These are phyloP conservation scores for Metarhizium robertsii DNA, from an alignment of 2,329 filamentous ascomycete genomes.

Conservation along the genomic window DNA sequence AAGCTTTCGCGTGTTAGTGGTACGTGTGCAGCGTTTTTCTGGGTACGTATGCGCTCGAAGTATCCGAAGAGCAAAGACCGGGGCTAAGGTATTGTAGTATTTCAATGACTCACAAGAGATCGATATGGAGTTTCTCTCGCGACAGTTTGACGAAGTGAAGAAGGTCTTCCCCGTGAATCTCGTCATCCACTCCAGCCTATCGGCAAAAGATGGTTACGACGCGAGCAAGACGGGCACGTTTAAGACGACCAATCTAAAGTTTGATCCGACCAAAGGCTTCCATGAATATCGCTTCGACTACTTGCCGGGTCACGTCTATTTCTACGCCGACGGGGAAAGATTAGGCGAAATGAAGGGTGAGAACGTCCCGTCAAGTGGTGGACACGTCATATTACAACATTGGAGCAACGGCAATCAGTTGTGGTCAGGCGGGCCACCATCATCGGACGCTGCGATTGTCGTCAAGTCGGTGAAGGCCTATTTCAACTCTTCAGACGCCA, in stretches of 20 bases:
- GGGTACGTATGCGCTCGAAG: constrained; percentile 34
- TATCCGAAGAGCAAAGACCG: not conserved
- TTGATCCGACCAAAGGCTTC: constrained; percentile 54
- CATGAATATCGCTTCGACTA: constrained; percentile 80
- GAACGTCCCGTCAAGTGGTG: constrained; percentile 49
- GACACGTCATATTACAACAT: constrained; percentile 63
- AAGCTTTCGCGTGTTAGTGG: constrained; percentile 51
- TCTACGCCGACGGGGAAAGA: constrained; percentile 56
- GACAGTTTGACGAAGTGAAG: constrained; percentile 44
- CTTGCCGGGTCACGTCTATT: constrained; percentile 49
- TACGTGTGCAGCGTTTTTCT: constrained; percentile 74
- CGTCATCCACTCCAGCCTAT: constrained; percentile 60
- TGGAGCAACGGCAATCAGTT: constrained; percentile 66
- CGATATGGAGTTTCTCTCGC: constrained; percentile 70
- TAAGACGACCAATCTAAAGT: constrained; percentile 48
- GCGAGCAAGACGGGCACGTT: constrained; percentile 51
- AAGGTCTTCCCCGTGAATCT: constrained; percentile 56
- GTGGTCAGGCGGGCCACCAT: constrained; percentile 66
- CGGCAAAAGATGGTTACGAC: constrained; percentile 50
- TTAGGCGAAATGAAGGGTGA: constrained; percentile 47
- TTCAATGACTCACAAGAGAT: constrained; percentile 73
- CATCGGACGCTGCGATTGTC: constrained; percentile 49
- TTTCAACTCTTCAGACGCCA: constrained; percentile 57
- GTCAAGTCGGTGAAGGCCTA: constrained; percentile 69
- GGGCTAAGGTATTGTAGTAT: constrained; percentile 39